A percentile compares a stretch with the other conserved stretches of the same genome.
These are phyloP conservation scores for Acer yangbiense DNA, from an alignment of 345 rosid species.

Conservation along the genomic window DNA sequence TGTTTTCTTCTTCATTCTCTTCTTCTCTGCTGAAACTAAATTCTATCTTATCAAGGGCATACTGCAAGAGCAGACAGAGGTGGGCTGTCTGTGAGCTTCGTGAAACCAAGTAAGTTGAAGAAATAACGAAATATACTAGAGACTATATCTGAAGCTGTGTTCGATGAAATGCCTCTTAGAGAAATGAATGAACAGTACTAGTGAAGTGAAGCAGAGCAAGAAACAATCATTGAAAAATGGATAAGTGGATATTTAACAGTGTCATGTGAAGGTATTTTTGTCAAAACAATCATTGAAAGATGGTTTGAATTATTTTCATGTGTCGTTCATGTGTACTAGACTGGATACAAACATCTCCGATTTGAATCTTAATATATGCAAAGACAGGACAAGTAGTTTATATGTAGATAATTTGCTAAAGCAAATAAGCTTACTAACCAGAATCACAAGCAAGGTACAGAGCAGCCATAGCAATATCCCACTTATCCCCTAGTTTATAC, in stretches of 20 bases:
- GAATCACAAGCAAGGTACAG: conserved; percentile 68
- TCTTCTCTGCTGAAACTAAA: too few relatives aligned
- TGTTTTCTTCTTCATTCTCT: too few relatives aligned
- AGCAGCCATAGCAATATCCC: conserved; percentile 92
- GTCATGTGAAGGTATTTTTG: too few relatives aligned
- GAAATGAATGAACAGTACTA: too few relatives aligned
- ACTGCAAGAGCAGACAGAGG: too few relatives aligned
- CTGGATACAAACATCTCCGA: not conserved
- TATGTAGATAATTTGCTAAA: not conserved
- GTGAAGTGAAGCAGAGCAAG: too few relatives aligned
- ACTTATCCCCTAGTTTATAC: conserved; percentile 68
- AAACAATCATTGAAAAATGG: too few relatives aligned
- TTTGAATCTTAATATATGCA: not conserved
- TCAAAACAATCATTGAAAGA: not conserved
- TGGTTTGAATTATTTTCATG: not conserved
- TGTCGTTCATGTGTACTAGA: not conserved
- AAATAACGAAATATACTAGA: not conserved
- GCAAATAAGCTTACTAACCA: conserved; percentile 43
- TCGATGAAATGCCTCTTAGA: too few relatives aligned
- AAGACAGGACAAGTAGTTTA: not conserved
- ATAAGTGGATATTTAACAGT: not conserved
- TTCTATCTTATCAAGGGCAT: conserved; percentile 42
- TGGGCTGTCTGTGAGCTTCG: conserved; percentile 82
- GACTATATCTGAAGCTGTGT: too few relatives aligned
- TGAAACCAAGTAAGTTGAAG: conserved; percentile 60